These are phyloP conservation scores for Chaetomiaceae sp. DNA, from an alignment of 2,329 filamentous ascomycete genomes.

Conservation along the genomic window DNA sequence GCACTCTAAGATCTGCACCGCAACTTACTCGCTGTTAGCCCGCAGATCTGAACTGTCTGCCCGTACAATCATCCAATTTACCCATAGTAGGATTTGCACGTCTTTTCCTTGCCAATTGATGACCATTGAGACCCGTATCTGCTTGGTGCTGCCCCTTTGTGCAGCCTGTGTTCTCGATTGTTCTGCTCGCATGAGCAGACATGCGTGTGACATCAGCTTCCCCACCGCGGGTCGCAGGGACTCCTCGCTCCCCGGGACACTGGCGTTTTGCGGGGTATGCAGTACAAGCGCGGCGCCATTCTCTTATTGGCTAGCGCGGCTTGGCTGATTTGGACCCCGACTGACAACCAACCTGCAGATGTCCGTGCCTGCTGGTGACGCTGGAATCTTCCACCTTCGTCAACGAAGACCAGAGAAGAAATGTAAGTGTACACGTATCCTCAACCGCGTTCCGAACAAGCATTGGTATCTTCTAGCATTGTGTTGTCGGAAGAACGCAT, in stretches of 20 bases:
- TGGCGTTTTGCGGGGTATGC: slow-evolving; percentile 22
- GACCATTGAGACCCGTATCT: slow-evolving; percentile 1
- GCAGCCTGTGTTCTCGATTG: not conserved
- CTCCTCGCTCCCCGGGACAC: slow-evolving; percentile 7
- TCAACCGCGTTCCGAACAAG: too few species aligned
- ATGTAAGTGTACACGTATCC: too few species aligned
- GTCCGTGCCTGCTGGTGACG: too few species aligned
- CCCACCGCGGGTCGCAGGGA: slow-evolving; percentile 20
- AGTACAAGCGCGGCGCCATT: slow-evolving; percentile 14
- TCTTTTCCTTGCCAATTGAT: slow-evolving; percentile 14
- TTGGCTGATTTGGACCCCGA: not conserved
- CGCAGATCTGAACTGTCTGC: not conserved
- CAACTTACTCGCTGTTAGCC: not conserved
- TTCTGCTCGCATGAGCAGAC: not conserved
- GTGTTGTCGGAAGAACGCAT: too few species aligned
- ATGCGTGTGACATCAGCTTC: slow-evolving; percentile 23
- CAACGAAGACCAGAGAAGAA: not conserved
- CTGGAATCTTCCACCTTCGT: not conserved
- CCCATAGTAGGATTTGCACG: slow-evolving; percentile 14
- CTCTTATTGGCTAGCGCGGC: slow-evolving; percentile 13
- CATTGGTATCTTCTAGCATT: too few species aligned
- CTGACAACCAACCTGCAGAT: too few species aligned
- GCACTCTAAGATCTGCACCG: slow-evolving; percentile 11
- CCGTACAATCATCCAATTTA: slow-evolving; percentile 18
- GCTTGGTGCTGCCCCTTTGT: slow-evolving; percentile 5